Conservation (phyloP, 2,329 filamentous ascomycete species). For the Fusarium denticulatum region DNA sequence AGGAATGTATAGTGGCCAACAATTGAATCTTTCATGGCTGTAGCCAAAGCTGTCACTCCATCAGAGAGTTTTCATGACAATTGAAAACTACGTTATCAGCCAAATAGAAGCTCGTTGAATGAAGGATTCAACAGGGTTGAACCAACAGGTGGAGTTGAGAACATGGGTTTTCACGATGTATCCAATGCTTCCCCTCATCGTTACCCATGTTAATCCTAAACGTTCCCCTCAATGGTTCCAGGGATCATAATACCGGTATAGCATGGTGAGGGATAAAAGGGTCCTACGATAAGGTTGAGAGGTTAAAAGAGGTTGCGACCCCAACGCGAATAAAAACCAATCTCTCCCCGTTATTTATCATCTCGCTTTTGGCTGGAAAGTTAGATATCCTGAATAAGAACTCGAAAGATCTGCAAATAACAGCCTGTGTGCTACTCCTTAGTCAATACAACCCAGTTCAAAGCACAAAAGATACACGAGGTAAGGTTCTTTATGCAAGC, state of each 20-base stretch:
- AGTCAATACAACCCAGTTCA: neutral
- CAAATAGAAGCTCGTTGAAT: too few species aligned
- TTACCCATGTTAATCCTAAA: neutral
- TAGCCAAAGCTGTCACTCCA: accelerated
- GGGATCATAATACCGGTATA: too few species aligned
- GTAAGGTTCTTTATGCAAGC: neutral
- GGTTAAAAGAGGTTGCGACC: neutral
- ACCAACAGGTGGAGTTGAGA: neutral
- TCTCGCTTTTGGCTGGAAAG: too few species aligned
- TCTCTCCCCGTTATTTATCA: too few species aligned
- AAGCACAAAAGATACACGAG: neutral
- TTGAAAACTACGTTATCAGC: neutral
- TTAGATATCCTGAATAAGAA: too few species aligned
- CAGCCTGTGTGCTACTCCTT: too few species aligned
- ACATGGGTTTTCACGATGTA: neutral
- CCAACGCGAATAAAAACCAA: neutral
- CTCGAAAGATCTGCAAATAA: too few species aligned
- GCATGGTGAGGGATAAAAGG: neutral
- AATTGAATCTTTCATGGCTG: too few species aligned
- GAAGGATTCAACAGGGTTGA: neutral
- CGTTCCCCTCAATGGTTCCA: accelerated
- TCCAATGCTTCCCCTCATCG: neutral
- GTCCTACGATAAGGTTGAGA: neutral
- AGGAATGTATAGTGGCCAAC: too few species aligned
- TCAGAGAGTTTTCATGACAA: neutral